Conservation (phyloP, 768 basidiomycete species). For the Leccinum variicolor region DNA sequence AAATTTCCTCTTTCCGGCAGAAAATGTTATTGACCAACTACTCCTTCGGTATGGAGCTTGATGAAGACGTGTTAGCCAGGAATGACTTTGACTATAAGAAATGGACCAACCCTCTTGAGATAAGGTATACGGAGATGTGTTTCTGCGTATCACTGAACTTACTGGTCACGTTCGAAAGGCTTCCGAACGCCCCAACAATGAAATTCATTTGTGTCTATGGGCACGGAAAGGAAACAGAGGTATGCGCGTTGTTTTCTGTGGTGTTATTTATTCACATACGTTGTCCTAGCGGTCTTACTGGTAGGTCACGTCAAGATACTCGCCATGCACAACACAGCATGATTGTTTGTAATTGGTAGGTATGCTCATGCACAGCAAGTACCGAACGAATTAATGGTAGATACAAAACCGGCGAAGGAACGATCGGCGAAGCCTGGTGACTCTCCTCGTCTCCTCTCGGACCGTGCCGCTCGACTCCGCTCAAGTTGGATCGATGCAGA, state of each 20-base stretch:
- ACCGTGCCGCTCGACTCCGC: conserved; percentile 48
- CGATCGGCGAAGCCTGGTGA: conserved; percentile 39
- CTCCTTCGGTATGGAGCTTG: conserved; percentile 82
- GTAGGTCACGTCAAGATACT: conserved; percentile 35
- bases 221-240: conserved; percentile 94
- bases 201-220: conserved; percentile 93
- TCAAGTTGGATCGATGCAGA: conserved; percentile 84
- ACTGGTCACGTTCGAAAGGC: conserved; percentile 34
- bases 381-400: conserved; percentile 54
- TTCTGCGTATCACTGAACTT: background rate
- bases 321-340: background rate
- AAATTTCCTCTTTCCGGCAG: conserved; percentile 21
- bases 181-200: conserved; percentile 90
- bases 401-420: conserved; percentile 46
- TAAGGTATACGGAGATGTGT: conserved; percentile 42
- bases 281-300: conserved; percentile 74
- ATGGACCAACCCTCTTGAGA: conserved; percentile 91
- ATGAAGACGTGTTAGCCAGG: conserved; percentile 55
- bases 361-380: conserved; percentile 72
- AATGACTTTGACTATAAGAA: conserved; percentile 77
- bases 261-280: background rate
- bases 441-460: conserved; percentile 44
- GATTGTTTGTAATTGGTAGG: conserved; percentile 34
- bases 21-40: conserved; percentile 85
- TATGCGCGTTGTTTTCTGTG: conserved; percentile 17